These are phyloP conservation scores for Cercospora zeae-maydis DNA, from an alignment of 2,329 filamentous ascomycete genomes.

Conservation along the genomic window DNA sequence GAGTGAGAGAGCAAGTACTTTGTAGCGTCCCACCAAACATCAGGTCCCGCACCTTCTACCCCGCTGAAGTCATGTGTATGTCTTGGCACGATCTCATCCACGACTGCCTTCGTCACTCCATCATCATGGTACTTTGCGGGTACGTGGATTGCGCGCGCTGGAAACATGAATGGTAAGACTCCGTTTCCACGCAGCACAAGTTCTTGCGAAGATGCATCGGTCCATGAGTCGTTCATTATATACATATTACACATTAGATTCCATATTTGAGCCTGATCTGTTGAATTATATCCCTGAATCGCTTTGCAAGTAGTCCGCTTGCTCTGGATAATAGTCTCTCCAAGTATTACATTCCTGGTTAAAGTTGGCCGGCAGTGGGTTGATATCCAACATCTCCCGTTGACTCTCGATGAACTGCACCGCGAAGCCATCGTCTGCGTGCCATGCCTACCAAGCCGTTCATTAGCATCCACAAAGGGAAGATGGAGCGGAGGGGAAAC, in stretches of 20 bases:
- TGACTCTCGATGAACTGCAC: conserved; percentile 36
- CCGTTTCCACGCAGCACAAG: no score
- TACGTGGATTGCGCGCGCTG: no score
- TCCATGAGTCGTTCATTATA: conserved; percentile 15
- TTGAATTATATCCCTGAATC: conserved; percentile 32
- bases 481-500: conserved; percentile 3
- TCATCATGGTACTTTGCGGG: neutral
- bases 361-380: conserved; percentile 27
- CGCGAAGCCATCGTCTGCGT: conserved; percentile 35
- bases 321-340: conserved; percentile 29
- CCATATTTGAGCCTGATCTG: neutral
- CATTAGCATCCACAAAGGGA: neutral
- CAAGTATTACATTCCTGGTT: conserved; percentile 33
- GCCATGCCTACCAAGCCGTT: conserved; percentile 26
- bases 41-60: neutral
- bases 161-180: no score
- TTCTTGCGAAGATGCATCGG: neutral
- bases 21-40: conserved; percentile 4
- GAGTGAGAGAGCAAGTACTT: neutral
- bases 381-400: conserved; percentile 25
- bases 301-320: conserved; percentile 29
- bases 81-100: neutral
- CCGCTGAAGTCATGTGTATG: neutral
- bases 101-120: neutral
- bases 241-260: conserved; percentile 11